Evolutionary conservation across 371 early-diverging fungal genomes (phyloP).

Genomic region (Encephalitozoon romaleae): DNA sequence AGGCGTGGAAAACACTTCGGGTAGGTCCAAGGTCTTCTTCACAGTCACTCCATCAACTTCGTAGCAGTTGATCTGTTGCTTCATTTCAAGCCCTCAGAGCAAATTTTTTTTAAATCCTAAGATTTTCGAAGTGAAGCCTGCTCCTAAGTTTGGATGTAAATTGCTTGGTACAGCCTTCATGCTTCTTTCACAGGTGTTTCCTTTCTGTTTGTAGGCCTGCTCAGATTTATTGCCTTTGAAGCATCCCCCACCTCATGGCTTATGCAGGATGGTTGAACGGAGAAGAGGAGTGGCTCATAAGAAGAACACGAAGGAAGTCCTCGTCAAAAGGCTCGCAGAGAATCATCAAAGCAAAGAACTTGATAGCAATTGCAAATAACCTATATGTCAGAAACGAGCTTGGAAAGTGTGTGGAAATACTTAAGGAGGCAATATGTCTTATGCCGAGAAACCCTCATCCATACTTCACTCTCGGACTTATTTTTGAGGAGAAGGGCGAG

Average conservation of each 20-base stretch:
- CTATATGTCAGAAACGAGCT: constrained; percentile 53
- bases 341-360: constrained; percentile 15
- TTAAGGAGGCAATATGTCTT: constrained; percentile 46
- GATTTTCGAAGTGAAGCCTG: background rate
- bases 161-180: background rate
- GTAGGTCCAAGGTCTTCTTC: constrained; percentile 63
- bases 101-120: constrained; percentile 40
- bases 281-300: constrained; percentile 6
- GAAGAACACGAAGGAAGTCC: constrained; percentile 7
- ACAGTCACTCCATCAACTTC: constrained; percentile 46
- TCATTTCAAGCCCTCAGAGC: constrained; percentile 33
- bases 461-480: constrained; percentile 66
- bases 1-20: constrained; percentile 90
- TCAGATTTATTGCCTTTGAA: background rate
- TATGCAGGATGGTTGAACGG: background rate
- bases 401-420: constrained; percentile 25
- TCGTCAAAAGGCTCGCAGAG: background rate
- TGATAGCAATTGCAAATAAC: constrained; percentile 48
- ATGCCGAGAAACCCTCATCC: constrained; percentile 46
- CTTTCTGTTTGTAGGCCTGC: background rate
- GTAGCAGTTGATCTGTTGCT: constrained; percentile 37
- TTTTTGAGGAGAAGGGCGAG: constrained; percentile 76
- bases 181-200: background rate
- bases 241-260: background rate
- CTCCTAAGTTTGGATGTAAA: background rate